Evolutionary conservation across 1,284 basidiomycete species (phyloP).

Genomic region (Leccinum pallidistipes): DNA sequence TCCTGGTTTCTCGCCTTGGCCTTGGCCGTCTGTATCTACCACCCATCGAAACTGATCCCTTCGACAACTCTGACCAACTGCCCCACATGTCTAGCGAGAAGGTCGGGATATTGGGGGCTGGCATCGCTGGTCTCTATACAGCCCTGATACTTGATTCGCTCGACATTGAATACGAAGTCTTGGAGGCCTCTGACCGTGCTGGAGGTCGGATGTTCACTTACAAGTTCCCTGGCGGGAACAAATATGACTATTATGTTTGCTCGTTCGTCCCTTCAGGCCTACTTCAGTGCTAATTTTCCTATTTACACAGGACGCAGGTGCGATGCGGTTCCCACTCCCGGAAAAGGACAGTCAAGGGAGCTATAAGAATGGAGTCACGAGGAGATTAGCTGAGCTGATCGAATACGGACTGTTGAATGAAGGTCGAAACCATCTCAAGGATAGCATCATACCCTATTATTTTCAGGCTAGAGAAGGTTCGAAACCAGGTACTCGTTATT

Average conservation of each 20-base stretch:
- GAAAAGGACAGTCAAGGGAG: conserved; percentile 13
- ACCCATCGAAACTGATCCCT: not conserved
- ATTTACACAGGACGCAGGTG: conserved; percentile 28
- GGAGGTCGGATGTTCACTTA: conserved; percentile 40
- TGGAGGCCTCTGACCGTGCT: conserved; percentile 31
- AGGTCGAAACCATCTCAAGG: conserved; percentile 6
- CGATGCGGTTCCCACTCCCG: conserved; percentile 33
- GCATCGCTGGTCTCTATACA: conserved; percentile 39
- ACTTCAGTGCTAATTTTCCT: not conserved
- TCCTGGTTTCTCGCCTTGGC: not conserved
- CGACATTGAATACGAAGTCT: conserved; percentile 35
- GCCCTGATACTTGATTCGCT: conserved; percentile 38
- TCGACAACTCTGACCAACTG: not conserved
- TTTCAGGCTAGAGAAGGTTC: not conserved
- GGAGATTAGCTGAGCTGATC: conserved; percentile 30
- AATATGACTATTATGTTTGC: conserved; percentile 23
- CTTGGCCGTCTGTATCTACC: not conserved
- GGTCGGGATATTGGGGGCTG: conserved; percentile 26
- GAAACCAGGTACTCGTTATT: conserved; percentile 13
- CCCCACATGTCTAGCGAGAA: not conserved
- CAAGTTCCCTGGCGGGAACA: conserved; percentile 22
- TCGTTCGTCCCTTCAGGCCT: not conserved
- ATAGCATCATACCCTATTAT: conserved; percentile 17
- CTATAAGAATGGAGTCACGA: conserved; percentile 31
- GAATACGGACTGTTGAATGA: conserved; percentile 19